Conservation (phyloP, 169 alveolate genomes). For the Toxoplasma gondii region DNA sequence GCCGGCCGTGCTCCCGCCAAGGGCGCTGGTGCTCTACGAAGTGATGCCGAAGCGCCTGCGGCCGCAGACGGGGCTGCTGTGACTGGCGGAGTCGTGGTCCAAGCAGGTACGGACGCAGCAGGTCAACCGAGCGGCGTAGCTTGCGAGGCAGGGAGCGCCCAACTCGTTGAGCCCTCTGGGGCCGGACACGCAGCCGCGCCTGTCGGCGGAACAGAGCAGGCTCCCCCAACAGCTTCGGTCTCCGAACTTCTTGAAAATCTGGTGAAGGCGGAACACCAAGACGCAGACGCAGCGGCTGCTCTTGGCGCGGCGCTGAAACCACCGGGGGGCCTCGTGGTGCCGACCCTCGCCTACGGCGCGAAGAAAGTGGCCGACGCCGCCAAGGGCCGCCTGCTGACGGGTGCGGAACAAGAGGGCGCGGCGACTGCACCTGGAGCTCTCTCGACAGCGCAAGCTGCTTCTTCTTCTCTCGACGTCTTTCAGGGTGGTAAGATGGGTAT, state of each 20-base stretch:
- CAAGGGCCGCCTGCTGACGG: background rate
- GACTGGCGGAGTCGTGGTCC: background rate
- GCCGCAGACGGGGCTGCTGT: background rate
- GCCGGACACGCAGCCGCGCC: background rate
- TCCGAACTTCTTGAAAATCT: background rate
- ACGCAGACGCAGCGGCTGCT: background rate
- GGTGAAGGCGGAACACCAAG: constrained; percentile 14
- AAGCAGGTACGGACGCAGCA: background rate
- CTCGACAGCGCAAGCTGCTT: background rate
- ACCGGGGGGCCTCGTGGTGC: background rate
- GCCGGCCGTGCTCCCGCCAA: background rate
- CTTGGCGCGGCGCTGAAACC: background rate
- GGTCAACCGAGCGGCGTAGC: too few relatives aligned
- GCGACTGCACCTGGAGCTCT: background rate
- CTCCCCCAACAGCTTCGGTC: background rate
- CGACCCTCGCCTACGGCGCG: background rate
- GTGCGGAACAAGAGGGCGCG: background rate
- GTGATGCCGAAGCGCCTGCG: background rate
- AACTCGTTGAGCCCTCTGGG: too few relatives aligned
- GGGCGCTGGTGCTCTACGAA: background rate
- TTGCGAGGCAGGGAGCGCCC: too few relatives aligned
- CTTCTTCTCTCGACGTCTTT: constrained; percentile 14
- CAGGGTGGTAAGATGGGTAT: background rate
- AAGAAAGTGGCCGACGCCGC: background rate
- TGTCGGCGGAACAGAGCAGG: background rate